phyloP scores from a whole-genome alignment of 2,329 filamentous ascomycete species.

The Rachicladosporium sp. region DNA sequence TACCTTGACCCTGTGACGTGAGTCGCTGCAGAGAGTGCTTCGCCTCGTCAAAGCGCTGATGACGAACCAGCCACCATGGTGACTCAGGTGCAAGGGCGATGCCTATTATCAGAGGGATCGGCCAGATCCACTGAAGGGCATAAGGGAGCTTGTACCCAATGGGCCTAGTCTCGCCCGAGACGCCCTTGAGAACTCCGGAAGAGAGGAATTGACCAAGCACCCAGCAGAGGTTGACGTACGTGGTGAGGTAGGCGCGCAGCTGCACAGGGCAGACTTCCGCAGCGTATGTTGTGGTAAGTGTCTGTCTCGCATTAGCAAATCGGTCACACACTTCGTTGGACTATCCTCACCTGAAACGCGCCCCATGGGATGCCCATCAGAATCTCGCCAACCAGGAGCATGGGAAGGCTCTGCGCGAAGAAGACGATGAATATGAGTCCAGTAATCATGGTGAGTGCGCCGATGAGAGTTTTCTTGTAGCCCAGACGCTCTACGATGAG shows the following conservation, averaged over 20 bases:
- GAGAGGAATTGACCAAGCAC: constrained; percentile 29
- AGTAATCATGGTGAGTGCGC: constrained; percentile 40
- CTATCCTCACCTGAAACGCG: constrained; percentile 21
- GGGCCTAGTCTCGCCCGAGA: constrained; percentile 8
- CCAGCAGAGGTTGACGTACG: constrained; percentile 28
- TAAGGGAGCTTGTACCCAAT: constrained; percentile 31
- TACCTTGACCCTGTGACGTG: constrained; percentile 15
- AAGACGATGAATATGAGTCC: constrained; percentile 41
- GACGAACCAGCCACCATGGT: constrained; percentile 20
- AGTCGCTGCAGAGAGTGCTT: constrained; percentile 12
- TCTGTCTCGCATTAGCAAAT: constrained; percentile 10
- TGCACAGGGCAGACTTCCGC: constrained; percentile 26
- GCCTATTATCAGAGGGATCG: constrained; percentile 18
- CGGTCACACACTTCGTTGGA: constrained; percentile 8
- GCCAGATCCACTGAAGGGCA: constrained; percentile 32
- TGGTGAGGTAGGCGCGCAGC: constrained; percentile 12
- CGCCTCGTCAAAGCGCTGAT: constrained; percentile 13
- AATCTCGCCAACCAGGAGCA: constrained; percentile 17
- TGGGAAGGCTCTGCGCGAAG: constrained; percentile 25
- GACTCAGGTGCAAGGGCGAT: constrained; percentile 20
- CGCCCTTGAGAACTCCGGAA: constrained; percentile 22
- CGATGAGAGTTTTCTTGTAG: constrained; percentile 42
- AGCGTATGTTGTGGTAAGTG: constrained; percentile 36
- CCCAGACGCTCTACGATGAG: constrained; percentile 44
- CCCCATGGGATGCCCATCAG: constrained; percentile 21